Conservation (phyloP, 768 basidiomycete species). For the Trametopsis cervina region DNA sequence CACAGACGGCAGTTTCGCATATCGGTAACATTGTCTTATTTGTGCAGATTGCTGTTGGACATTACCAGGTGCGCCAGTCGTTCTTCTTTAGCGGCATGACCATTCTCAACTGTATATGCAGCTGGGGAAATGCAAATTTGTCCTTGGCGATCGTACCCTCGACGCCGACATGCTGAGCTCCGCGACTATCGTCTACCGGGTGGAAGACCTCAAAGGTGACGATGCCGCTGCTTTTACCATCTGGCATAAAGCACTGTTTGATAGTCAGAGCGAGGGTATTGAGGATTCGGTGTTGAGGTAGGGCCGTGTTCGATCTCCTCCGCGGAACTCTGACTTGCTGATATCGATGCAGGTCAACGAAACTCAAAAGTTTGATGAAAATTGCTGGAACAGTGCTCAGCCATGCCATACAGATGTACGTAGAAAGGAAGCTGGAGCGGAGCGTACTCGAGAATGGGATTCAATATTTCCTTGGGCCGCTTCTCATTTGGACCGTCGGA, state of each 20-base stretch:
- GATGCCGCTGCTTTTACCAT: conserved; percentile 25
- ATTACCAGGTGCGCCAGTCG: conserved; percentile 46
- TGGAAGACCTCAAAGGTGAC: conserved; percentile 26
- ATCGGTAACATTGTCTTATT: conserved; percentile 77
- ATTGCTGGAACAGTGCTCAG: conserved; percentile 63
- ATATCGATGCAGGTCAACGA: conserved; percentile 46
- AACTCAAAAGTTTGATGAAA: conserved; percentile 58
- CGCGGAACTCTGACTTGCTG: background rate
- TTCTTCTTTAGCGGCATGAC: background rate
- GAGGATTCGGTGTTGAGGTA: conserved; percentile 62
- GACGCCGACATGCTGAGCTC: conserved; percentile 45
- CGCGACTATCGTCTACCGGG: conserved; percentile 36
- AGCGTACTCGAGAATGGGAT: conserved; percentile 69
- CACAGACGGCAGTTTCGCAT: conserved; percentile 74
- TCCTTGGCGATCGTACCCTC: conserved; percentile 38
- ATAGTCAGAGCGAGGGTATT: conserved; percentile 71
- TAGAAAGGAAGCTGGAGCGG: conserved; percentile 51
- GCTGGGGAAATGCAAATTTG: conserved; percentile 45
- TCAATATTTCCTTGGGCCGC: conserved; percentile 65
- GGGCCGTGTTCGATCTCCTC: background rate
- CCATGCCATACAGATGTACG: conserved; percentile 45
- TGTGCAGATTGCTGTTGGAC: conserved; percentile 54
- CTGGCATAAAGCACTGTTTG: conserved; percentile 79
- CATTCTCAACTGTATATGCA: conserved; percentile 18
- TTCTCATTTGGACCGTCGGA: conserved; percentile 76